A percentile compares a stretch with the other conserved stretches of the same genome.
Evolutionary conservation across 768 basidiomycete species (phyloP).

Genomic region (Kondoa subrosea): DNA sequence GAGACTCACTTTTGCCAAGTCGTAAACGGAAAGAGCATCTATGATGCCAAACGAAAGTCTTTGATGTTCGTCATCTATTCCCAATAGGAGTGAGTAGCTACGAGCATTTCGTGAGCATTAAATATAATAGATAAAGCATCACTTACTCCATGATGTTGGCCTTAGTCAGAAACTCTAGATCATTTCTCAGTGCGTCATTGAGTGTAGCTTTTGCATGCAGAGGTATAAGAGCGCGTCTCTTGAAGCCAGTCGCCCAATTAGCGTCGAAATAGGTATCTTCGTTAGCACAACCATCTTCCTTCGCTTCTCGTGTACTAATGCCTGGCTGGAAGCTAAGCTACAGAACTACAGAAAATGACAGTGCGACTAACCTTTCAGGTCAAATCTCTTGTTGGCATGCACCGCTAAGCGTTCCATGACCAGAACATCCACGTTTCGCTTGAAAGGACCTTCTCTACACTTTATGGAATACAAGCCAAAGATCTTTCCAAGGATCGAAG

Average conservation of each 20-base stretch:
- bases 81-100: background rate
- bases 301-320: background rate
- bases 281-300: background rate
- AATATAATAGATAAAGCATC: background rate
- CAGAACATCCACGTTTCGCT: background rate
- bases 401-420: background rate
- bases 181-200: background rate
- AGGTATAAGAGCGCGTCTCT: background rate
- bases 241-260: background rate
- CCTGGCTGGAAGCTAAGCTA: background rate
- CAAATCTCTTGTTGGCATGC: background rate
- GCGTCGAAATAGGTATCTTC: background rate
- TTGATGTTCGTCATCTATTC: background rate
- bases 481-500: background rate
- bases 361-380: too few species aligned
- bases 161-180: background rate
- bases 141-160: background rate
- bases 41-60: background rate
- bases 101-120: background rate
- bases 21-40: background rate
- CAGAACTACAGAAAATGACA: background rate
- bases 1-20: background rate
- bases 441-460: background rate
- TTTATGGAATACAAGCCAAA: background rate
- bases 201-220: background rate